These are phyloP conservation scores for Kodamaea hsintzibuensis DNA, from an alignment of 805 yeast species.

Conservation along the genomic window DNA sequence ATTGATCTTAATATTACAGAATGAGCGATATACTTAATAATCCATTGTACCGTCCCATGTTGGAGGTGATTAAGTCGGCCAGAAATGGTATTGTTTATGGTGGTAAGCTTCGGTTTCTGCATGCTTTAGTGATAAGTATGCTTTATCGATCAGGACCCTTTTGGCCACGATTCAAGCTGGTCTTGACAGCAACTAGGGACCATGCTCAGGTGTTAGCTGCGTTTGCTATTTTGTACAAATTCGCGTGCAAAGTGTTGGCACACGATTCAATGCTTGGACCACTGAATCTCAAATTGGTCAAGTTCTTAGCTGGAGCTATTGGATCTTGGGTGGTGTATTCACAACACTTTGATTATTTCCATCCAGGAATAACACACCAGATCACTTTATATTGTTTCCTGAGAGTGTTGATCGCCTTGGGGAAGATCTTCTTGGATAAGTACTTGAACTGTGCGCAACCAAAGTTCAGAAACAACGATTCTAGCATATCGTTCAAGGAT, in stretches of 20 bases:
- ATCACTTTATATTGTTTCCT: constrained; percentile 73
- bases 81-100: constrained; percentile 60
- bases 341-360: constrained; percentile 44
- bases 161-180: constrained; percentile 44
- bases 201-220: constrained; percentile 58
- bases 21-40: constrained; percentile 20
- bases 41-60: constrained; percentile 28
- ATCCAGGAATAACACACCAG: constrained; percentile 63
- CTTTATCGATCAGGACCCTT: constrained; percentile 55
- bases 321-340: constrained; percentile 46
- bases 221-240: constrained; percentile 56
- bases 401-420: constrained; percentile 62
- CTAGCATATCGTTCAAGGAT: constrained; percentile 23
- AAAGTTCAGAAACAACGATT: constrained; percentile 21
- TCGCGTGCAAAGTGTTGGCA: constrained; percentile 29
- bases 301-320: constrained; percentile 41
- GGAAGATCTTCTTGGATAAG: constrained; percentile 49
- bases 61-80: constrained; percentile 38
- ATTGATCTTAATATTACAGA: neutral
- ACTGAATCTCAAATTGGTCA: constrained; percentile 26
- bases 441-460: constrained; percentile 41
- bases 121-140: constrained; percentile 61
- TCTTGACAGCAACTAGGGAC: constrained; percentile 51
- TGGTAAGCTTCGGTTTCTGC: constrained; percentile 60
- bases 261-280: constrained; percentile 36